These are phyloP conservation scores for Tetracentron sinense DNA, from an alignment of 164 flowering plant genomes.

Conservation along the genomic window DNA sequence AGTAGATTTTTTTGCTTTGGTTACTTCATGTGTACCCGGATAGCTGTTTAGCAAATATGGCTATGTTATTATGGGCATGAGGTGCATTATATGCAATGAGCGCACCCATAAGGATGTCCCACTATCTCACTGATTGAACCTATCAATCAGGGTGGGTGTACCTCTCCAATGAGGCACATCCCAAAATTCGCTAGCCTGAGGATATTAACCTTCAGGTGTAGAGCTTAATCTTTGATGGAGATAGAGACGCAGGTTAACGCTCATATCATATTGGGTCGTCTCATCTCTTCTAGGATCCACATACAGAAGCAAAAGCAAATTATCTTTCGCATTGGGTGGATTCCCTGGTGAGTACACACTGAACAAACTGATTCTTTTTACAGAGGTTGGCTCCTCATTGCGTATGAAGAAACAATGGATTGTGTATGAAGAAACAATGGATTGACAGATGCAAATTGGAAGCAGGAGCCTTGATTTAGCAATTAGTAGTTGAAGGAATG, in stretches of 20 bases:
- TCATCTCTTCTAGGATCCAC: constrained; percentile 38
- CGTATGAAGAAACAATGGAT: no score
- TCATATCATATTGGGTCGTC: background rate
- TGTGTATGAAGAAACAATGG: no score
- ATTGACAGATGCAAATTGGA: constrained; percentile 46
- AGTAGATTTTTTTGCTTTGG: constrained; percentile 61
- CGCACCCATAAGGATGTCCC: background rate
- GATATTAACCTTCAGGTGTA: no score
- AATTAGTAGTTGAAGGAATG: constrained; percentile 47
- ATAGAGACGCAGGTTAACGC: background rate
- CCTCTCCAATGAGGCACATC: background rate
- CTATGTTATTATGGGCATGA: background rate
- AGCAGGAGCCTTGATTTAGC: constrained; percentile 66
- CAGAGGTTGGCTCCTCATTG: constrained; percentile 52
- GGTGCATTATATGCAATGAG: background rate
- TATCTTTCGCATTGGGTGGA: constrained; percentile 50
- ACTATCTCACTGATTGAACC: background rate
- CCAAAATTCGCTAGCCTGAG: background rate
- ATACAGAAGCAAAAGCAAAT: constrained; percentile 32
- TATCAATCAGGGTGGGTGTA: background rate
- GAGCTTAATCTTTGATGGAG: no score
- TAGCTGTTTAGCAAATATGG: constrained; percentile 47
- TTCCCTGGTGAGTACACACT: constrained; percentile 41
- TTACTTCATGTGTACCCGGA: constrained; percentile 66
- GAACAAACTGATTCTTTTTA: constrained; percentile 58